A percentile compares a stretch with the other conserved stretches of the same genome.
Conservation (phyloP, 2,329 filamentous ascomycete genomes). For the Trichothecium roseum region DNA sequence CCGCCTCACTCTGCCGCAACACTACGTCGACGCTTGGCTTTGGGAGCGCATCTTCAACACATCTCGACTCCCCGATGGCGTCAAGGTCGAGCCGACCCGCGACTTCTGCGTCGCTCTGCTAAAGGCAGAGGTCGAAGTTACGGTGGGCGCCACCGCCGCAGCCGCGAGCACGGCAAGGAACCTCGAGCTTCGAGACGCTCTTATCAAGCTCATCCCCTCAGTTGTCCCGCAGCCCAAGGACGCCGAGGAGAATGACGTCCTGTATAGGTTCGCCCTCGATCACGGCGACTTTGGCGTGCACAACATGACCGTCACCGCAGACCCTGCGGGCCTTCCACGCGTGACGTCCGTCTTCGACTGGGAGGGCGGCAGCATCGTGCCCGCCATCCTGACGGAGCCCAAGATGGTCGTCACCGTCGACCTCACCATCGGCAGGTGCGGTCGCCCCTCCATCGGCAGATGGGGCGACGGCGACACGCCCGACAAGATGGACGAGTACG, state of each 20-base stretch:
- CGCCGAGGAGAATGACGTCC: neutral
- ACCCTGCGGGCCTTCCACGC: conserved; percentile 7
- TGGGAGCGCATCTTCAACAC: conserved; percentile 14
- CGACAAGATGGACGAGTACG: conserved; percentile 9
- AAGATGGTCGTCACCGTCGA: conserved; percentile 9
- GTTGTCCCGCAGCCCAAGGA: conserved; percentile 7
- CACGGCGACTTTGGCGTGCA: conserved; percentile 23
- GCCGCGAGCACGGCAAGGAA: conserved; percentile 3
- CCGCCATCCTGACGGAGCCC: conserved; percentile 16
- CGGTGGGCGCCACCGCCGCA: conserved; percentile 12
- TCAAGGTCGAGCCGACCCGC: conserved; percentile 16
- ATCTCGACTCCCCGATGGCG: conserved; percentile 9
- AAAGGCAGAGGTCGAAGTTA: conserved; percentile 15
- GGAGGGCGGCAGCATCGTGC: conserved; percentile 18
- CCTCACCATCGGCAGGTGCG: conserved; percentile 9
- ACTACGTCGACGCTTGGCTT: conserved; percentile 10
- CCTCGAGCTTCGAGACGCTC: conserved; percentile 9
- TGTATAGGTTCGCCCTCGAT: conserved; percentile 21
- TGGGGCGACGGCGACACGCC: conserved; percentile 7
- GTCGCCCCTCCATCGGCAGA: conserved; percentile 11
- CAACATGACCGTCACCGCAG: conserved; percentile 15
- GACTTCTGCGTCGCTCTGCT: conserved; percentile 16
- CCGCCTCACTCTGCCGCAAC: conserved; percentile 7
- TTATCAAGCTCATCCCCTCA: conserved; percentile 15
- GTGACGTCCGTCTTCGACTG: conserved; percentile 20